These are phyloP conservation scores for Colletotrichum trifolii DNA, from an alignment of 2,329 filamentous ascomycete genomes.

Conservation along the genomic window DNA sequence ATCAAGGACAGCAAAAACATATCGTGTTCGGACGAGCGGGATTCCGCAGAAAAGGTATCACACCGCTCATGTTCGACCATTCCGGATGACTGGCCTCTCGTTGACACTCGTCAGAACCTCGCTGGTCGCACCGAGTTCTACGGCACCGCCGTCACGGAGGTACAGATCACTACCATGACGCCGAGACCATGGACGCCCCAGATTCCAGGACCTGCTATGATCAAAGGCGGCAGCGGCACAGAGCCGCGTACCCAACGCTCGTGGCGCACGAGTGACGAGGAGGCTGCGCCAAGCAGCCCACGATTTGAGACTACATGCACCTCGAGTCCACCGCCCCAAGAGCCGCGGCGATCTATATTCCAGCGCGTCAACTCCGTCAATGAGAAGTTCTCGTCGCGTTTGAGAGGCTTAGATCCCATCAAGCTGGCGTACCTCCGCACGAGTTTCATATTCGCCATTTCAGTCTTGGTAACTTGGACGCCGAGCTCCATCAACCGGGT, in stretches of 20 bases:
- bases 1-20: slow-evolving; percentile 48
- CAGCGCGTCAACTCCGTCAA: slow-evolving; percentile 39
- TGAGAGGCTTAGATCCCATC: slow-evolving; percentile 63
- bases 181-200: slow-evolving; percentile 31
- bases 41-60: slow-evolving; percentile 49
- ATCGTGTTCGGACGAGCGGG: slow-evolving; percentile 42
- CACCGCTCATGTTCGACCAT: slow-evolving; percentile 1
- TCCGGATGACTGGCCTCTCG: not conserved
- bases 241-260: slow-evolving; percentile 12
- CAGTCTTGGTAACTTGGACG: slow-evolving; percentile 71
- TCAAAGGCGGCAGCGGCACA: slow-evolving; percentile 14
- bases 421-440: slow-evolving; percentile 71
- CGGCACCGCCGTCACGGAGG: slow-evolving; percentile 65
- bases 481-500: slow-evolving; percentile 80
- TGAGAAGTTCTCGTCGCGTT: slow-evolving; percentile 43
- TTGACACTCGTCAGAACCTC: slow-evolving; percentile 38
- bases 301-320: slow-evolving; percentile 43
- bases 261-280: slow-evolving; percentile 35
- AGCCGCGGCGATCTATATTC: slow-evolving; percentile 29
- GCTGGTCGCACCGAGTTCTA: slow-evolving; percentile 48
- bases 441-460: slow-evolving; percentile 70
- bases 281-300: slow-evolving; percentile 18
- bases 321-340: slow-evolving; percentile 29
- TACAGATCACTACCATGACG: slow-evolving; percentile 53
- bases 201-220: slow-evolving; percentile 34